A percentile compares a stretch with the other conserved stretches of the same genome.
These are phyloP conservation scores for Sarcodon aspratus DNA, from an alignment of 768 basidiomycete genomes.

Conservation along the genomic window DNA sequence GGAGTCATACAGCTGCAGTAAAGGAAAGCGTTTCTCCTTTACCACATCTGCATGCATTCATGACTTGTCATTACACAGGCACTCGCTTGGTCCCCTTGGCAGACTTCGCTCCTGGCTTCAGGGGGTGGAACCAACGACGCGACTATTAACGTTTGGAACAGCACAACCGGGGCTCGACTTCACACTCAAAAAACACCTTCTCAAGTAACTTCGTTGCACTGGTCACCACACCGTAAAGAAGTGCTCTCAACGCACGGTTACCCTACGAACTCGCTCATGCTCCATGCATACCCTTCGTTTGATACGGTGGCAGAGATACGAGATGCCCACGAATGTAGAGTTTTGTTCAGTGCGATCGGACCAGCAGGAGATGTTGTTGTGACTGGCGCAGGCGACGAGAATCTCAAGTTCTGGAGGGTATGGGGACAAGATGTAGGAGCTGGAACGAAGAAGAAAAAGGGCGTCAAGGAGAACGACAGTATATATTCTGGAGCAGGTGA, in stretches of 20 bases:
- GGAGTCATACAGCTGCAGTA: constrained; percentile 41
- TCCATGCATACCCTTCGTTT: constrained; percentile 80
- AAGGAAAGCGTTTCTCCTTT: constrained; percentile 7
- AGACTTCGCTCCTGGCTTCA: constrained; percentile 78
- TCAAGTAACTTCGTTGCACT: constrained; percentile 87
- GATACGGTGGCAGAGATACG: constrained; percentile 76
- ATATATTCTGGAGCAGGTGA: not conserved
- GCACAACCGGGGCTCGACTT: constrained; percentile 82
- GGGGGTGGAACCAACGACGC: constrained; percentile 95
- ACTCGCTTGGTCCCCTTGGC: constrained; percentile 97
- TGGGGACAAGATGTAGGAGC: constrained; percentile 31
- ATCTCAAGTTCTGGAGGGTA: constrained; percentile 91
- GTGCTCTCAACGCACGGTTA: constrained; percentile 90
- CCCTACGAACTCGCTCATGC: constrained; percentile 75
- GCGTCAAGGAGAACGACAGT: not conserved
- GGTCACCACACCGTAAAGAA: constrained; percentile 82
- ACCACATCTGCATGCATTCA: not conserved
- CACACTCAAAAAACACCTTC: constrained; percentile 80
- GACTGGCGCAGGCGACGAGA: constrained; percentile 92
- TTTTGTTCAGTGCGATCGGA: constrained; percentile 74
- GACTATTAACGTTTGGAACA: constrained; percentile 84
- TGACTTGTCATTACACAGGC: constrained; percentile 41
- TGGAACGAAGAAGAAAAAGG: not conserved
- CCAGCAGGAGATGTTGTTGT: constrained; percentile 88
- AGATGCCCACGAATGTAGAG: constrained; percentile 88